Evolutionary conservation across 2,329 filamentous ascomycete species (phyloP), one percentile per base, ranked within the genome.

Genomic region (Ophidiomyces ophidiicola): DNA sequence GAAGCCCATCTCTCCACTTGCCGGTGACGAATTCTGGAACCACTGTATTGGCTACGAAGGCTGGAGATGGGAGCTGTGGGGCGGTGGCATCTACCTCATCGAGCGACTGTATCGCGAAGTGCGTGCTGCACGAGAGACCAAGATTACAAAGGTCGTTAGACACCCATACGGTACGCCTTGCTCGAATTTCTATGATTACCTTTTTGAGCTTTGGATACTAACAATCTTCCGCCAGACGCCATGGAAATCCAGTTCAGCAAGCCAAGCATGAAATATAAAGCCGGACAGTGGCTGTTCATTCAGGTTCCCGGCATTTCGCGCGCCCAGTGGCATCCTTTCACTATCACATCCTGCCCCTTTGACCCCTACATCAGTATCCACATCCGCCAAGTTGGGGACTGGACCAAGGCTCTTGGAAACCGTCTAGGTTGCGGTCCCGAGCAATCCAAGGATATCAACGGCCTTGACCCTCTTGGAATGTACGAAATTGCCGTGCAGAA

Each of bases 251-350:
- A 98, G 59, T 96, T 98, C 66, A 74, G 73, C 59, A 98, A 98
- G 67, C 84, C 88, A 4, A 90, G 82, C 42, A 93, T 98, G 80
- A 84, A 78, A 56, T 98, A 98, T 76, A 96, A 94, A 72, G 82
- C 90, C 10, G 90, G 90, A 21, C 90, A 98, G 65, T 98, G 88
- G 87, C 76, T 96, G 25, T 96, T 96, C 69, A 71, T 98, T 44
- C 88, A 96, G 60, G 79, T 93, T 17, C 90, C 90, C 0, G 80
- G 82, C 5, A 76, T 98, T 39, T 94, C 85, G 48, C 75, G 71
- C 52, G 79, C 85, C 56, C 86, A 98, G 66, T 98, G 90, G 90
- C 90, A 98, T 63, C 90, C 90, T 1, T 98, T 96, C 59, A 98
- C 90, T 55, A 96, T 98, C 61, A 98, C 90, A 2, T 96, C 90